Evolutionary conservation across 768 basidiomycete genomes (phyloP).

Genomic region (Boletus huronensis): DNA sequence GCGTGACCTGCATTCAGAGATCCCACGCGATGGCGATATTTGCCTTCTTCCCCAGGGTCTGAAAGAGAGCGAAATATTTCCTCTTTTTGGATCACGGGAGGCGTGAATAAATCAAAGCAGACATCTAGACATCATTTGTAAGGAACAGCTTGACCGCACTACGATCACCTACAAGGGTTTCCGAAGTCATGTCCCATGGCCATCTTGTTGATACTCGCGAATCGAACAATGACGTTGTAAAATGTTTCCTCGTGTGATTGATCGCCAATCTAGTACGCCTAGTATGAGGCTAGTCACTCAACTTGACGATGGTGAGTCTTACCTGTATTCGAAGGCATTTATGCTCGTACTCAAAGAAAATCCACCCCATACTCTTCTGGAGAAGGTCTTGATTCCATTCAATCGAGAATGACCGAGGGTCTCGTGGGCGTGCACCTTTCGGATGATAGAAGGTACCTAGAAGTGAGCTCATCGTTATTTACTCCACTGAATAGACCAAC

Average conservation of each 20-base stretch:
- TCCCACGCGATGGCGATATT: conserved; percentile 55
- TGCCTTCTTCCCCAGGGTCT: conserved; percentile 31
- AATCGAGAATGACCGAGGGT: conserved; percentile 56
- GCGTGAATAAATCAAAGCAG: conserved; percentile 63
- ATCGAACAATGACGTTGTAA: conserved; percentile 49
- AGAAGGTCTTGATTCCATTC: conserved; percentile 63
- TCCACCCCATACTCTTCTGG: conserved; percentile 44
- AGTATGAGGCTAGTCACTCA: neutral
- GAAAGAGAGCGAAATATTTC: conserved; percentile 54
- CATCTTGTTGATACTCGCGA: conserved; percentile 57
- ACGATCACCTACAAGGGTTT: conserved; percentile 51
- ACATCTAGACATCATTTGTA: conserved; percentile 42
- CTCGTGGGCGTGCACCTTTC: conserved; percentile 21
- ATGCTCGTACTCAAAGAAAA: conserved; percentile 66
- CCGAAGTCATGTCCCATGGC: conserved; percentile 58
- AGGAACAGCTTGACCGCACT: conserved; percentile 5
- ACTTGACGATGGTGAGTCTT: conserved; percentile 12
- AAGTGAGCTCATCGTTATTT: neutral
- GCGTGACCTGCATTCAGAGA: conserved; percentile 57
- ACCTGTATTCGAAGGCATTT: conserved; percentile 64
- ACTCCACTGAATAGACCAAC: neutral
- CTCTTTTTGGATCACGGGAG: conserved; percentile 60
- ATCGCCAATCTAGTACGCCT: conserved; percentile 52
- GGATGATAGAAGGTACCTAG: conserved; percentile 31
- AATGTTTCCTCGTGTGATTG: conserved; percentile 48